These are phyloP conservation scores for Sclerotinia subarctica DNA, from an alignment of 2,329 filamentous ascomycete species.

Conservation along the genomic window DNA sequence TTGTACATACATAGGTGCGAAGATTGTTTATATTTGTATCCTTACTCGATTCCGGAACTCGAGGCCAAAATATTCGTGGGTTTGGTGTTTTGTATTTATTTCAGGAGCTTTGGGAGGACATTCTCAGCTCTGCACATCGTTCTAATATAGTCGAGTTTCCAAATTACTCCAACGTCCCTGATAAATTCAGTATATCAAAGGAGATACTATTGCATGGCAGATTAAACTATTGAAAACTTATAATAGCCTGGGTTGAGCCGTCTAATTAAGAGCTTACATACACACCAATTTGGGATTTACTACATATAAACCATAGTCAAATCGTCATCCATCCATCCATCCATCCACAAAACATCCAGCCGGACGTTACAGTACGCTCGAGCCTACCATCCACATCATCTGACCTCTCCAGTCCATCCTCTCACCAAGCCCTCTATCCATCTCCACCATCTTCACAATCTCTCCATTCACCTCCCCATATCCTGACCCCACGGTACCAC, in stretches of 20 bases:
- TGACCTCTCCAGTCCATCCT: not conserved
- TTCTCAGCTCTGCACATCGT: not conserved
- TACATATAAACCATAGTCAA: not conserved
- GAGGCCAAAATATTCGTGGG: not conserved
- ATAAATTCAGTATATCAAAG: not conserved
- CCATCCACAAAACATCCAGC: not conserved
- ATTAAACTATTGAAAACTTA: too few relatives aligned
- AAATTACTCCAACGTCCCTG: not conserved
- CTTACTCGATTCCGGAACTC: not conserved
- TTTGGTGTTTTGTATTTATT: not conserved
- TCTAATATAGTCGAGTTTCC: not conserved
- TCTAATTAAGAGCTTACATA: not conserved
- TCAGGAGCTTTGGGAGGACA: too few relatives aligned
- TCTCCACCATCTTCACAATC: not conserved
- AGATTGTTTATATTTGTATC: constrained; percentile 1
- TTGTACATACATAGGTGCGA: constrained; percentile 1
- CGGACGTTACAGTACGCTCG: constrained; percentile 9
- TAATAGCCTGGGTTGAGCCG: not conserved
- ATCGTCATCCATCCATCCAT: not conserved
- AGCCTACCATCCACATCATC: not conserved
- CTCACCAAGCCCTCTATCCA: not conserved
- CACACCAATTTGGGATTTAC: not conserved
- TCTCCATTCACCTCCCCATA: not conserved
- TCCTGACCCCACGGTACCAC: not conserved
- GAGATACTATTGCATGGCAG: too few relatives aligned